These are phyloP conservation scores for Boletus rubescentipes DNA, from an alignment of 768 basidiomycete genomes.

Conservation along the genomic window DNA sequence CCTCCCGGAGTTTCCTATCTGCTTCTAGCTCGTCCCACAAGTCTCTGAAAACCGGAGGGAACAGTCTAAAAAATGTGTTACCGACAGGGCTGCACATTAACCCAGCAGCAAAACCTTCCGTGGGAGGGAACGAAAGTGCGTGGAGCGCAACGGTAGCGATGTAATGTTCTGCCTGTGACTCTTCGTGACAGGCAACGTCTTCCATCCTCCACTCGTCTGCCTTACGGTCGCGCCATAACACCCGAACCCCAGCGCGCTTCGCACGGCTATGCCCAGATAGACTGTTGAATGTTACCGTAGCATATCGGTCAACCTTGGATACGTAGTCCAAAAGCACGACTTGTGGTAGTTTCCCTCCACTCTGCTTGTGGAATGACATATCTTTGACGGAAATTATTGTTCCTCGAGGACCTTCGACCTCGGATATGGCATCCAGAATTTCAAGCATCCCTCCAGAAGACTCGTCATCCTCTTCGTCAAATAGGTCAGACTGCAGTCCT, in stretches of 20 bases:
- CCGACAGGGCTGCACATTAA: slow-evolving; percentile 43
- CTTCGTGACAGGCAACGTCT: slow-evolving; percentile 76
- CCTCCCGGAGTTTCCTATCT: slow-evolving; percentile 57
- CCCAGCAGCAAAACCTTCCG: slow-evolving; percentile 64
- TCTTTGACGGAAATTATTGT: slow-evolving; percentile 56
- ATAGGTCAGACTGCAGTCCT: slow-evolving; percentile 40
- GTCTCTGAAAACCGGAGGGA: slow-evolving; percentile 84
- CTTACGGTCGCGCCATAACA: slow-evolving; percentile 70
- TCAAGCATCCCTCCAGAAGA: slow-evolving; percentile 65
- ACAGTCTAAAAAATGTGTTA: slow-evolving; percentile 67
- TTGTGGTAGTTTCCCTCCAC: slow-evolving; percentile 82
- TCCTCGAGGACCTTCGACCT: slow-evolving; percentile 56
- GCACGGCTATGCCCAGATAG: slow-evolving; percentile 75
- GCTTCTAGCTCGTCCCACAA: slow-evolving; percentile 89
- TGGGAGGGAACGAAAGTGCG: slow-evolving; percentile 62
- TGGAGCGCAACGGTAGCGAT: slow-evolving; percentile 85
- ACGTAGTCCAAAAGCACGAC: slow-evolving; percentile 66
- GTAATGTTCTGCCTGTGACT: slow-evolving; percentile 85
- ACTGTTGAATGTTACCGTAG: slow-evolving; percentile 63
- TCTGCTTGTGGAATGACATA: slow-evolving; percentile 81
- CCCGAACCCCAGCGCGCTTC: slow-evolving; percentile 65
- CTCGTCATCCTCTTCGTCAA: slow-evolving; percentile 52
- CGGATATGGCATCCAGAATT: slow-evolving; percentile 63
- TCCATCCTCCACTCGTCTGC: slow-evolving; percentile 78
- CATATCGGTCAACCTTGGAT: slow-evolving; percentile 68